These are phyloP conservation scores for Chrysoporthe austroafricana DNA, from an alignment of 2,329 filamentous ascomycete species.

Conservation along the genomic window DNA sequence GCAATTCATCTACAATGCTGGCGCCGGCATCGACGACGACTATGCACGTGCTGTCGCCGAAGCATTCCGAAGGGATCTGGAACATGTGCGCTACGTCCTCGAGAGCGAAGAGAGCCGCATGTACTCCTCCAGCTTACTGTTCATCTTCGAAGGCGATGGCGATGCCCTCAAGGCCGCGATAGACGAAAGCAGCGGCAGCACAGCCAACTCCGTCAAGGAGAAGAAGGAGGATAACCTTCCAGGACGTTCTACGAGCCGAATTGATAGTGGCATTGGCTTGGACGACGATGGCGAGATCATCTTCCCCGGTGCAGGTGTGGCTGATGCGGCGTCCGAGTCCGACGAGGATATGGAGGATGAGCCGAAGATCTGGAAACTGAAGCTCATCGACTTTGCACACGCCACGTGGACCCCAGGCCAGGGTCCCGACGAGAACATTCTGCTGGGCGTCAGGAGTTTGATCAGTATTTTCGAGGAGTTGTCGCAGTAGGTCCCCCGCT, in stretches of 20 bases:
- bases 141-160: conserved; percentile 68
- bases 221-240: conserved; percentile 33
- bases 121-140: conserved; percentile 66
- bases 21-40: conserved; percentile 62
- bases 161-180: conserved; percentile 55
- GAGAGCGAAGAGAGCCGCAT: conserved; percentile 62
- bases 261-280: conserved; percentile 60
- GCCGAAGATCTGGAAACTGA: conserved; percentile 76
- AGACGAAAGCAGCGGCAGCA: conserved; percentile 55
- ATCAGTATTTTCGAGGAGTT: conserved; percentile 73
- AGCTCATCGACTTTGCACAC: conserved; percentile 97
- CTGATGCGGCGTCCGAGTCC: conserved; percentile 48
- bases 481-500: conserved; percentile 37
- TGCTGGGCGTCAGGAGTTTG: conserved; percentile 75
- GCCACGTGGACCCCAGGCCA: conserved; percentile 80
- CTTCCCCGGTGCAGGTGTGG: conserved; percentile 30
- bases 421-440: conserved; percentile 83
- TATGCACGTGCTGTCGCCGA: conserved; percentile 59
- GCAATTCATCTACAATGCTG: conserved; percentile 61
- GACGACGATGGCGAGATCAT: conserved; percentile 45
- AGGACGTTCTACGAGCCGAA: conserved; percentile 47
- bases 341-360: conserved; percentile 59
- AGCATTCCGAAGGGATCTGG: conserved; percentile 58
- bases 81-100: conserved; percentile 57
- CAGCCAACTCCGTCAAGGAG: conserved; percentile 60